Evolutionary conservation across 768 basidiomycete genomes (phyloP), one percentile per base, ranked within the genome.

Genomic region (Mycena alexandri): DNA sequence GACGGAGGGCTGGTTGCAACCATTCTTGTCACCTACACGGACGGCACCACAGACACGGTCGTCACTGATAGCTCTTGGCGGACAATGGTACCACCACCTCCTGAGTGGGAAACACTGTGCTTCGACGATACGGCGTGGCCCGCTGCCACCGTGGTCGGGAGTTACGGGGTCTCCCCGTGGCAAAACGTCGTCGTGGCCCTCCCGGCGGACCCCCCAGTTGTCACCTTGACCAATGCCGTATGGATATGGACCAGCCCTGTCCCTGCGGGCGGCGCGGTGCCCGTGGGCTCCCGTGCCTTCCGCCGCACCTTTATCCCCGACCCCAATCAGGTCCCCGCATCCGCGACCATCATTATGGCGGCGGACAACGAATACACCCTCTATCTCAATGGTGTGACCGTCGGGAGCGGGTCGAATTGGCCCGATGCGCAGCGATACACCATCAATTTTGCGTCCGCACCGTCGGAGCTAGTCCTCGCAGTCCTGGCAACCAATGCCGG

Each of bases 391-490:
- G 25, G 42, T n/a, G 57, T 36, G 17, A 12, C 19, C 46, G 36
- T 59, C 33, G 57, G 57, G 5, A 60, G n/a, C 46, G 46, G 58
- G 13, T 11, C 19, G 11, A 48, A 48, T 24, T 50, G 11, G 12
- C 3, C 10, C 13, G 58, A 48, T 44, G 58, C 58, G 33, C 58
- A 60, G 46, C 58, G 47, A 10, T 60, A 60, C 36, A 24, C 38
- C 33, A 46, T 60, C 58, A 50, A 60, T 34, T 60, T 60, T 33
- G 24, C 3, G 42, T 19, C 24, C 11, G 33, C 21, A 12, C 19
- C 58, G n/a, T 36, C 44, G 7, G 33, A 60, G 58, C 36, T 60
- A 14, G 58, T 60, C 47, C 46, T 60, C 58, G 58, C 58, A 21
- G 58, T 60, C 29, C 34, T 21, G 7, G 58, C 58, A 13, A 48